These are phyloP conservation scores for Flaveria brownii DNA, from an alignment of 129 eudicot species.

Conservation along the genomic window DNA sequence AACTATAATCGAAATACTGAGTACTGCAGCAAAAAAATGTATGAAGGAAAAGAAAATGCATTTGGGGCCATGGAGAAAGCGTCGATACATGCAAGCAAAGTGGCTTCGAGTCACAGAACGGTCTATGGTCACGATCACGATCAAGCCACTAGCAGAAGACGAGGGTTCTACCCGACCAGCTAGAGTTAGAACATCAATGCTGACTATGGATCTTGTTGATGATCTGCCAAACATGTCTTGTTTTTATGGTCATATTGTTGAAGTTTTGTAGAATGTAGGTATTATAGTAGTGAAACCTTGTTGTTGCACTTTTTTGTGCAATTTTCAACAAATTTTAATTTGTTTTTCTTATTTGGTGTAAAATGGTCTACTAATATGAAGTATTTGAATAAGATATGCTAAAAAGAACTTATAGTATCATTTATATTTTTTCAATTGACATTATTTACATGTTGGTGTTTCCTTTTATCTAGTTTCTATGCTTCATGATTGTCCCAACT, in stretches of 20 bases:
- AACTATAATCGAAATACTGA: conserved; percentile 45
- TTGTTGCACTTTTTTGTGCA: background rate
- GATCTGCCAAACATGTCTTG: conserved; percentile 42
- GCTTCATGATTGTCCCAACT: too few relatives aligned
- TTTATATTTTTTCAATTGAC: too few relatives aligned
- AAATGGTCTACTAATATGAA: too few relatives aligned
- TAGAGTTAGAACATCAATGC: conserved; percentile 58
- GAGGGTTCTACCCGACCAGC: conserved; percentile 39
- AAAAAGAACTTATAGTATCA: too few relatives aligned
- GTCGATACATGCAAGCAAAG: conserved; percentile 79
- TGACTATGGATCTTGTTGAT: conserved; percentile 61
- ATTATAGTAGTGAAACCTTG: background rate
- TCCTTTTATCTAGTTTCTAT: too few relatives aligned
- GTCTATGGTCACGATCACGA: conserved; percentile 10
- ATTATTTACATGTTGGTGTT: too few relatives aligned
- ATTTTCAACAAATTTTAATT: background rate
- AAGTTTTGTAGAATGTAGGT: conserved; percentile 20
- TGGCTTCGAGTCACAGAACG: conserved; percentile 62
- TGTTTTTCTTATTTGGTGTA: too few relatives aligned
- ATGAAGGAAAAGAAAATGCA: conserved; percentile 83
- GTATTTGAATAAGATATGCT: too few relatives aligned
- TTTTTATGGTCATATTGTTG: conserved; percentile 1
- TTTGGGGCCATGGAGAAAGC: conserved; percentile 88
- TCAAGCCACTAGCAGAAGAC: conserved; percentile 17
- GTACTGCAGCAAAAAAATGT: conserved; percentile 66